Evolutionary conservation across 176 grass and related monocot species (phyloP), one percentile per base, ranked within the genome.

Genomic region (Hordeum marinum): DNA sequence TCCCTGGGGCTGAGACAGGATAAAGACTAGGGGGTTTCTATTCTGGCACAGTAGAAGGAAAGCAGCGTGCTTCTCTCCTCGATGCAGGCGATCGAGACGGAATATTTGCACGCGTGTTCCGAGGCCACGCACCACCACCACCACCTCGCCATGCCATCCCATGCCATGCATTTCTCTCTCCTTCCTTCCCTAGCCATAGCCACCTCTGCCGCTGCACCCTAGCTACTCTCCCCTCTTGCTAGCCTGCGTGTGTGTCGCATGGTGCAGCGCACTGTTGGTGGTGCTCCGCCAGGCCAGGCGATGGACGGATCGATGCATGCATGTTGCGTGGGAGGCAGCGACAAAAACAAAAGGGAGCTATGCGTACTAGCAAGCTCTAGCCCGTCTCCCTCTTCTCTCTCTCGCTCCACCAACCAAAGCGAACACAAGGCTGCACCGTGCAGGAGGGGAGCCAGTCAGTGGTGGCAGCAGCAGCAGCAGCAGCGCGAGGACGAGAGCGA

Each of bases 51-150:
- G 71, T 75, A 50, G 67, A 89, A 25, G 79, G 58, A 68, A 78
- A 88, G 81, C 40, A 21, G 46, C 46, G 32, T 79, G 76, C 77
- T 77, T 75, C 69, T 86, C 59, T 77, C 80, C 69, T 86, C 59
- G 60, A 74, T 31, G 68, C 68, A 10, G 60, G 48, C 52, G 18
- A 40, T 43, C 9, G 57, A 29, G 76, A 80, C 46, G 82, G 85
- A 88, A 88, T 91, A 84, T 81, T 87, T 85, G 15, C 70, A 25
- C 68, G 83, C 83, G 77, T 69, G 83, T 85, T 85, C 83, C 88
- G 78, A 85, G 48, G 48, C 5, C 52, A 31, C 34, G 17, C 21
- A 37, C 27, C 37, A 68, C 68, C 37, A 42, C 12, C 11, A 54
- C 50, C 50, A 18, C 50, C 46, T 41, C 6, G 40, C 40, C 40